Evolutionary conservation across 116 monocot species (phyloP), one percentile per base, ranked within the genome.

Genomic region (Cymodocea nodosa): DNA sequence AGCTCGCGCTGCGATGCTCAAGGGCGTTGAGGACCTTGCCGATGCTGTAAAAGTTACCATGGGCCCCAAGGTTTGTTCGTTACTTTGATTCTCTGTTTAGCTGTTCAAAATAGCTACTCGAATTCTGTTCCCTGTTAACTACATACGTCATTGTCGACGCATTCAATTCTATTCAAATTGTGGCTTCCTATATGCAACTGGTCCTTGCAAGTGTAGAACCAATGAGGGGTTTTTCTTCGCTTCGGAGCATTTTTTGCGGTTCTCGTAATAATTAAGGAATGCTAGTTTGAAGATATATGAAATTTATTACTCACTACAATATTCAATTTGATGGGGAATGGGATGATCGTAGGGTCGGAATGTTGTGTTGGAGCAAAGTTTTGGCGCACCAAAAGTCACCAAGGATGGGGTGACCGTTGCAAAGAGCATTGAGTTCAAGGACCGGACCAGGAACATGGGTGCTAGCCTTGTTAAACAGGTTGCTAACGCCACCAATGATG

Each of bases 401-500:
- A 94, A 94, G 60, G 84, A 82, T 69, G 88, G 84, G 66, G 84
- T 88, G 11, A 94, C 94, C 61, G 94, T 94, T 65, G 94, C 94
- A 24, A 94, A 94, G 77, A 87, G 89, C 76, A 79, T 88, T 62
- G 83, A 84, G 52, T 94, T 94, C 44, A 94, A 90, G 70, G 90
- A 94, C 53, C 87, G 81, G 62, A 79, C 85, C 10, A 95, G 90
- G 71, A 95, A 95, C 64, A 76, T 90, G 73, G 95, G 90, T 56
- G 90, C 95, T 30, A 90, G 87, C 72, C 90, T 95, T 70, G 95
- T 95, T 23, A 95, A 90, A 66, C 95, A 95, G 70, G 95, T 95
- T 51, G 90, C 95, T 15, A 90, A 90, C 81, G 95, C 95, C 56
- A 95, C 95, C 17, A 95, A 95, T 84, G 95, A 95, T 76, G 87